Percentiles rank a stretch among this genome's conserved stretches.
Conservation (phyloP, 2,329 filamentous ascomycete genomes). For the Claviceps digitariae region DNA sequence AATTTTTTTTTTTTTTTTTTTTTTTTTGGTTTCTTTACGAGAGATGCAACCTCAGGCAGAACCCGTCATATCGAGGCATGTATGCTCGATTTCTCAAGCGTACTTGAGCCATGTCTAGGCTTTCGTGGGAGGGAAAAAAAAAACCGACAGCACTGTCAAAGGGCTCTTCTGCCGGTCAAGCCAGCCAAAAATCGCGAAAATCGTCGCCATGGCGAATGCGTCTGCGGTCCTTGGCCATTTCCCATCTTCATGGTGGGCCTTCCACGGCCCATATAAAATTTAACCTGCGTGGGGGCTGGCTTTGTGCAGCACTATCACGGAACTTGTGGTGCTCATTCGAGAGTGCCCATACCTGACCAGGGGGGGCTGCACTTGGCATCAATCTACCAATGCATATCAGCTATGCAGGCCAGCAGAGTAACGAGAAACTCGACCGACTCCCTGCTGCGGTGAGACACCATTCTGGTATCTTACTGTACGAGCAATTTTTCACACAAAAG, state of each 20-base stretch:
- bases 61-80: not conserved
- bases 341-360: not conserved
- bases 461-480: not conserved
- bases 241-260: not conserved
- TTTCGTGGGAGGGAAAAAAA: too few relatives aligned
- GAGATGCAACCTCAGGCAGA: not conserved
- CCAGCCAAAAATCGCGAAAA: too few relatives aligned
- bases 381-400: not conserved
- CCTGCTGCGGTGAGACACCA: not conserved
- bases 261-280: not conserved
- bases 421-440: not conserved
- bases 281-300: not conserved
- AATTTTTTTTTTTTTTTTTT: too few relatives aligned
- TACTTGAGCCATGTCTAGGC: too few relatives aligned
- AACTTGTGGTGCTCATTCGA: not conserved
- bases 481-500: too few relatives aligned
- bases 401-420: not conserved
- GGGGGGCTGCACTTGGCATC: not conserved
- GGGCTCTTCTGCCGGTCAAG: too few relatives aligned
- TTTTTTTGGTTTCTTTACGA: not conserved
- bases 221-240: not conserved
- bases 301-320: not conserved
- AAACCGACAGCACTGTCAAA: not conserved
- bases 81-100: not conserved
- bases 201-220: too few relatives aligned